Evolutionary conservation across 2,329 filamentous ascomycete species (phyloP), one percentile per base, ranked within the genome.

Genomic region (Leptographium lundbergii): DNA sequence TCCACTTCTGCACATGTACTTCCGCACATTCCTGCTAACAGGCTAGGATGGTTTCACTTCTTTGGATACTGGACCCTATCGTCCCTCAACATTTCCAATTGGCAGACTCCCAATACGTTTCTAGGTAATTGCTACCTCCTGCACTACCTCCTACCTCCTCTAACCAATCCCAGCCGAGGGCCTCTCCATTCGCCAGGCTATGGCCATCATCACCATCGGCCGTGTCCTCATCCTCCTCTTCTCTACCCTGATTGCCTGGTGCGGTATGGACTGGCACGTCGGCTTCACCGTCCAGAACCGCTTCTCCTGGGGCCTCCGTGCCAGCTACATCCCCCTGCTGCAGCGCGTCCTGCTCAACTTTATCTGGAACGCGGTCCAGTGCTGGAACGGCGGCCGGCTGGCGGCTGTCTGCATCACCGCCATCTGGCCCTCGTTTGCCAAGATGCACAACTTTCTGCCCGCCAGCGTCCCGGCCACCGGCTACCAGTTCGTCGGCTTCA

Each of bases 231-330:
- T 77, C 69, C n/a, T 29, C 3, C 54, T 72, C 10, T 78, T 78
- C 61, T 71, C 75, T 0, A 69, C 69, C 13, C 62, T 77, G 5
- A 73, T 78, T 27, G 75, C 73, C 10, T 77, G 75, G 74, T 73
- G 72, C 25, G 77, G 76, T 14, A 58, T 78, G 5, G 72, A 70
- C 47, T 79, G 75, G 75, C 77, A 79, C 63, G 74, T 79, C 59
- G 76, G 77, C 57, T 75, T 77, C 63, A 78, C 75, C 0, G 68
- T 78, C 17, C 75, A 78, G 64, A 78, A 76, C 62, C 70, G 77
- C 6, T 77, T 71, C 62, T 74, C 73, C 9, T 79, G 77, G 76
- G 77, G 77, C 4, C 65, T 78, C 66, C 69, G 73, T 34, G 76
- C 71, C 1, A 75, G 73, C 53, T 79, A 77, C 57, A 75, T 79